Conservation (phyloP, 305 asterid species). For the Fraxinus velutina region DNA sequence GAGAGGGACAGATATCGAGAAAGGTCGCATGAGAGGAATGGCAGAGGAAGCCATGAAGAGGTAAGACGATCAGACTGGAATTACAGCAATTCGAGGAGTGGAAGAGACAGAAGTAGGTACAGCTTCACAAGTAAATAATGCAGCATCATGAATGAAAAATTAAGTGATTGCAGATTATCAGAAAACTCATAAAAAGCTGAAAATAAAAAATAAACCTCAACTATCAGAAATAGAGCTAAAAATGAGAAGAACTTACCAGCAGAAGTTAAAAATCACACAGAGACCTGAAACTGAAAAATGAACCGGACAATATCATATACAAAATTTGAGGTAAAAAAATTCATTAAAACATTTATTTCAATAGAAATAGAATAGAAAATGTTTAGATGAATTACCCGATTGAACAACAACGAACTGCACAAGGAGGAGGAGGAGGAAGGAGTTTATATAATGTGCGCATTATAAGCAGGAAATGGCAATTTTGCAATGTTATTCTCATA, state of each 20-base stretch:
- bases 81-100: constrained; percentile 53
- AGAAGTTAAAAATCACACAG: not conserved
- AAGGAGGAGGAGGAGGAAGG: not conserved
- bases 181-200: not conserved
- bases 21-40: constrained; percentile 58
- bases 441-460: not conserved
- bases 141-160: not conserved
- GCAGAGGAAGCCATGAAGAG: constrained; percentile 58
- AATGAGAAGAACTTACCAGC: not conserved
- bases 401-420: too few species aligned
- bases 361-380: too few species aligned
- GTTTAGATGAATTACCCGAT: too few species aligned
- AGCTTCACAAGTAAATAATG: too few species aligned
- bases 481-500: not conserved
- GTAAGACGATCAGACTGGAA: constrained; percentile 59
- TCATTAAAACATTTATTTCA: too few species aligned
- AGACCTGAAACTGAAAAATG: not conserved
- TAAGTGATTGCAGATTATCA: not conserved
- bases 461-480: not conserved
- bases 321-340: too few species aligned
- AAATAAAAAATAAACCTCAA: not conserved
- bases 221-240: not conserved
- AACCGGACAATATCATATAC: too few species aligned
- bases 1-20: constrained; percentile 51
- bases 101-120: constrained; percentile 57